These are phyloP conservation scores for Fusarium foetens DNA, from an alignment of 2,329 filamentous ascomycete genomes.

Conservation along the genomic window DNA sequence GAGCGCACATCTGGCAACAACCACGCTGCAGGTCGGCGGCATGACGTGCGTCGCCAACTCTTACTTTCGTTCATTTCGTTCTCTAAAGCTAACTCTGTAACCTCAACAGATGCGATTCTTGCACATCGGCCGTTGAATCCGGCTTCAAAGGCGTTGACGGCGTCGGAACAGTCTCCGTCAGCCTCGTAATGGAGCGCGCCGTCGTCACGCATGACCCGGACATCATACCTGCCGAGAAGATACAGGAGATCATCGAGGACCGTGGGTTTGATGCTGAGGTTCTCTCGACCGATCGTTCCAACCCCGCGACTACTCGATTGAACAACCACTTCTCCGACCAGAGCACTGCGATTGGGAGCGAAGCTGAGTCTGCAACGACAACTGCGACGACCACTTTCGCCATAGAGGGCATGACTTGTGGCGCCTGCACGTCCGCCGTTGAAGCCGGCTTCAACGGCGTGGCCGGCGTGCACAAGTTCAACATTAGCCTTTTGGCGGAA, in stretches of 20 bases:
- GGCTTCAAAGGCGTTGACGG: slow-evolving; percentile 87
- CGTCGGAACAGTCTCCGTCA: slow-evolving; percentile 87
- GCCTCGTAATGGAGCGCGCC: slow-evolving; percentile 94
- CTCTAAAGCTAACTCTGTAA: slow-evolving; percentile 42
- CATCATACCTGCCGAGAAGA: slow-evolving; percentile 76
- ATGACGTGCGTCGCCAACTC: not conserved
- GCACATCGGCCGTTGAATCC: slow-evolving; percentile 90
- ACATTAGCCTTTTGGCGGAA: slow-evolving; percentile 84
- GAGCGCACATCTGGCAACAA: not conserved
- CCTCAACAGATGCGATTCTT: slow-evolving; percentile 82
- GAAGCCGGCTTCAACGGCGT: slow-evolving; percentile 83
- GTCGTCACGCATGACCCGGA: slow-evolving; percentile 88
- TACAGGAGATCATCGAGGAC: slow-evolving; percentile 90
- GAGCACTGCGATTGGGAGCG: not conserved
- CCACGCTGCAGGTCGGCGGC: not conserved
- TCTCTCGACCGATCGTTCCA: slow-evolving; percentile 79
- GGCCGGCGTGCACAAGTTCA: slow-evolving; percentile 76
- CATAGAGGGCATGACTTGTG: slow-evolving; percentile 90
- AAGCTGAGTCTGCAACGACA: not conserved
- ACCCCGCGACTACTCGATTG: slow-evolving; percentile 50
- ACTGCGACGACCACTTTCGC: slow-evolving; percentile 75
- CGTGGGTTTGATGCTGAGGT: slow-evolving; percentile 90
- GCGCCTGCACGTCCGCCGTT: slow-evolving; percentile 86
- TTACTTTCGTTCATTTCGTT: not conserved
- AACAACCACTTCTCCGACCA: no score